Percentiles rank a stretch among this genome's conserved stretches.
These are phyloP conservation scores for Citrullus mucosospermus DNA, from an alignment of 306 rosid species.

Conservation along the genomic window DNA sequence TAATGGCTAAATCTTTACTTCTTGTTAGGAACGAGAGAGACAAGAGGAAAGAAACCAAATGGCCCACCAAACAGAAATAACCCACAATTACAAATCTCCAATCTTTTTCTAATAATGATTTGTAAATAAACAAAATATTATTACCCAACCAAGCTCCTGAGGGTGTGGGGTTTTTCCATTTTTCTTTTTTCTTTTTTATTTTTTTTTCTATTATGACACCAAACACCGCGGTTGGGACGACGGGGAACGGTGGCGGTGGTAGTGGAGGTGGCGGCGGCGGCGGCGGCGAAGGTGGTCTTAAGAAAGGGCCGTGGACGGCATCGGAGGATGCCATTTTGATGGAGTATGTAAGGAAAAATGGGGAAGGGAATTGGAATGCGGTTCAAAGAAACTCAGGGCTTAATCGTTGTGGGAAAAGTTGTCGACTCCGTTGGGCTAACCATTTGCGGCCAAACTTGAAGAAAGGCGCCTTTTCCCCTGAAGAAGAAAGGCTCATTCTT, in stretches of 20 bases:
- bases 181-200: background rate
- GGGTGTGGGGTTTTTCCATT: background rate
- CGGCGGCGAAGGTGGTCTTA: slow-evolving; percentile 20
- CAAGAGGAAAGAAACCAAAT: background rate
- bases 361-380: slow-evolving; percentile 88
- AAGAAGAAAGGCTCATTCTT: slow-evolving; percentile 67
- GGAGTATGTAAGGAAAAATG: slow-evolving; percentile 70
- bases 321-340: slow-evolving; percentile 58
- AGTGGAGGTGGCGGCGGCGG: background rate
- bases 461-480: slow-evolving; percentile 60
- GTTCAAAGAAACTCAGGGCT: slow-evolving; percentile 61
- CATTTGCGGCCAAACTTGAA: slow-evolving; percentile 75
- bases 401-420: slow-evolving; percentile 84
- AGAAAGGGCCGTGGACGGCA: slow-evolving; percentile 89
- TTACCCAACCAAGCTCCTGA: background rate
- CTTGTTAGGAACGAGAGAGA: background rate
- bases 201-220: background rate
- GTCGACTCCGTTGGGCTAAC: slow-evolving; percentile 92
- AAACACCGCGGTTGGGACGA: background rate
- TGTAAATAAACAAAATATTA: too few relatives aligned
- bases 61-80: background rate
- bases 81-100: background rate
- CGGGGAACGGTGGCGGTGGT: slow-evolving; percentile 9
- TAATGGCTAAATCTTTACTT: too few relatives aligned
- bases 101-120: background rate